These are phyloP conservation scores for Paramecium sonneborni DNA, from an alignment of 73 alveolate species.

Conservation along the genomic window DNA sequence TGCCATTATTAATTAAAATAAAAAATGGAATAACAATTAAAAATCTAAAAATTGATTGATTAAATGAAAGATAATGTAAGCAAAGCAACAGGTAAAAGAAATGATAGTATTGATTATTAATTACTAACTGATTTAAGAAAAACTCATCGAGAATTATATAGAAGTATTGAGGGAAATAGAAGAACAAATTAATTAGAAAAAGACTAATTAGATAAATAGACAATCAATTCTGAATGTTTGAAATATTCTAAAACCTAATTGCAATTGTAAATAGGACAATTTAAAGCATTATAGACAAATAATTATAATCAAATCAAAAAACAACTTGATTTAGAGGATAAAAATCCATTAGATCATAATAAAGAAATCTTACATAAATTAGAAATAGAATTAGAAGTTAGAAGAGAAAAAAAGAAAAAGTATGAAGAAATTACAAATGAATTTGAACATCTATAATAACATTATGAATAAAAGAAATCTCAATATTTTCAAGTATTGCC, in stretches of 20 bases:
- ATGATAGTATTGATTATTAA: conserved; percentile 14
- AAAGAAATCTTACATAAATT: neutral
- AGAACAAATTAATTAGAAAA: conserved; percentile 18
- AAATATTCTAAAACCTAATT: conserved; percentile 1
- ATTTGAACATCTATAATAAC: neutral
- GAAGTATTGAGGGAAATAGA: conserved; percentile 9
- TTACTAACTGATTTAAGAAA: conserved; percentile 26
- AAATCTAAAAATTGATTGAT: conserved; percentile 23
- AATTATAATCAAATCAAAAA: neutral
- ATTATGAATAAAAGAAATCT: neutral
- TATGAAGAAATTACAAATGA: conserved; percentile 27
- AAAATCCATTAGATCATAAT: neutral
- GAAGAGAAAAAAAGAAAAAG: conserved; percentile 20
- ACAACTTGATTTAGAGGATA: neutral
- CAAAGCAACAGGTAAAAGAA: conserved; percentile 25
- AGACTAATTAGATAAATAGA: conserved; percentile 6
- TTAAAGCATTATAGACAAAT: neutral
- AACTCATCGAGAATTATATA: conserved; percentile 41
- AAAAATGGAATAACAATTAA: conserved; percentile 7
- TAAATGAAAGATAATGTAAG: conserved; percentile 36
- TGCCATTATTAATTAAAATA: conserved; percentile 14
- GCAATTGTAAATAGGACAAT: neutral
- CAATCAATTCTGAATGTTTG: conserved; percentile 23
- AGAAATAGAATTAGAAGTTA: conserved; percentile 24
- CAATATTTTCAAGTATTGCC: conserved; percentile 8